Conservation (phyloP, 2,329 filamentous ascomycete species). For the Xylaria sp. region DNA sequence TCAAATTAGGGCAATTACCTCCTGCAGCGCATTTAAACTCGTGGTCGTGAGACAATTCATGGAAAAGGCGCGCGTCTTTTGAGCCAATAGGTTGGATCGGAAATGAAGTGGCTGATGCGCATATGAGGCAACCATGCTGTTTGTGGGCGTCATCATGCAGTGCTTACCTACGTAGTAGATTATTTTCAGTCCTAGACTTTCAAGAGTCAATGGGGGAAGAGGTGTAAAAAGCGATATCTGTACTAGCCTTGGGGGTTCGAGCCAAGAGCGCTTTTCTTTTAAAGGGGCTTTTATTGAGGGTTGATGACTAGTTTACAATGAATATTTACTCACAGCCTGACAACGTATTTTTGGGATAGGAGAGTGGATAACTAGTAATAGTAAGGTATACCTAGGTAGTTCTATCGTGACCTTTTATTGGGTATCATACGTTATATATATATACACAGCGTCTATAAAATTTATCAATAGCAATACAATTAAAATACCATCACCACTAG, state of each 20-base stretch:
- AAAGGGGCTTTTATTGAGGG: background rate
- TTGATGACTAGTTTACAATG: background rate
- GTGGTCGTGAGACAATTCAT: slow-evolving; percentile 5
- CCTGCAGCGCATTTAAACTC: background rate
- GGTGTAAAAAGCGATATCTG: background rate
- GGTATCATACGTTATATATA: slow-evolving; percentile 33
- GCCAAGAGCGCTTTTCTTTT: background rate
- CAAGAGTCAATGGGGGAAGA: background rate
- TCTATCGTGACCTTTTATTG: slow-evolving; percentile 25
- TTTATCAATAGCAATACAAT: slow-evolving; percentile 12
- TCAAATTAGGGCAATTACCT: background rate
- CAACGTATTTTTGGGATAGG: background rate
- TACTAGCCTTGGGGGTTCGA: background rate
- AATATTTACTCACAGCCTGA: background rate
- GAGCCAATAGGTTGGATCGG: slow-evolving; percentile 13
- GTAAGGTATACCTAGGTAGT: no score
- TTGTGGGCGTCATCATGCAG: slow-evolving; percentile 1
- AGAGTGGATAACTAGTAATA: background rate
- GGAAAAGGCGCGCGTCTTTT: background rate
- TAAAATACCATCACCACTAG: background rate
- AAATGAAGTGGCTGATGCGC: slow-evolving; percentile 24
- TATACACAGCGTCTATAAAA: slow-evolving; percentile 7
- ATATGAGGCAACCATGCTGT: slow-evolving; percentile 2
- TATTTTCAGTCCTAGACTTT: background rate
- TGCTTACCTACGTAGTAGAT: background rate